Evolutionary conservation across 176 grass and related monocot genomes (phyloP).

Genomic region (Raddia guianensis): DNA sequence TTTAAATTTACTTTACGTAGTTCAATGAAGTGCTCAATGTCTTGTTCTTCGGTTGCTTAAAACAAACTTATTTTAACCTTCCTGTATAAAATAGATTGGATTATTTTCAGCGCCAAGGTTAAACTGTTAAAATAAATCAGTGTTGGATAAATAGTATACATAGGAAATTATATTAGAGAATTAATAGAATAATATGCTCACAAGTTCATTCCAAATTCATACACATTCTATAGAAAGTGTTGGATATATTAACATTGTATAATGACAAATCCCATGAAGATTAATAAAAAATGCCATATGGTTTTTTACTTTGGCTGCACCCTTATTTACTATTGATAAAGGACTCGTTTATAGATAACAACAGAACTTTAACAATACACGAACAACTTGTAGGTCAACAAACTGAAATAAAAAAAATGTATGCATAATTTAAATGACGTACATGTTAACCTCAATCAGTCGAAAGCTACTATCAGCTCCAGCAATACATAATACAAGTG

Average conservation of each 20-base stretch:
- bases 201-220: not conserved
- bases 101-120: not conserved
- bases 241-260: not conserved
- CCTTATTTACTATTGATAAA: conserved; percentile 7
- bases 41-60: conserved; percentile 16
- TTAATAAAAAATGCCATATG: not conserved
- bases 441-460: conserved; percentile 98
- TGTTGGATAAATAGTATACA: conserved; percentile 11
- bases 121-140: not conserved
- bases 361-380: conserved; percentile 27
- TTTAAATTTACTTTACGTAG: not conserved
- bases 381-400: conserved; percentile 6
- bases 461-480: conserved; percentile 99
- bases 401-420: conserved; percentile 4
- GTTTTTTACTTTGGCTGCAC: not conserved
- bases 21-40: not conserved
- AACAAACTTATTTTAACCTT: conserved; percentile 11
- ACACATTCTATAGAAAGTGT: conserved; percentile 17
- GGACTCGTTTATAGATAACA: conserved; percentile 20
- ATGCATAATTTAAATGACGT: conserved; percentile 51
- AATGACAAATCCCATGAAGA: conserved; percentile 8
- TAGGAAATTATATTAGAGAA: conserved; percentile 22
- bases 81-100: conserved; percentile 11
- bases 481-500: conserved; percentile 91
- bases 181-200: not conserved